Conservation (phyloP, 2,329 filamentous ascomycete species). For the Leptographium radiaticola region DNA sequence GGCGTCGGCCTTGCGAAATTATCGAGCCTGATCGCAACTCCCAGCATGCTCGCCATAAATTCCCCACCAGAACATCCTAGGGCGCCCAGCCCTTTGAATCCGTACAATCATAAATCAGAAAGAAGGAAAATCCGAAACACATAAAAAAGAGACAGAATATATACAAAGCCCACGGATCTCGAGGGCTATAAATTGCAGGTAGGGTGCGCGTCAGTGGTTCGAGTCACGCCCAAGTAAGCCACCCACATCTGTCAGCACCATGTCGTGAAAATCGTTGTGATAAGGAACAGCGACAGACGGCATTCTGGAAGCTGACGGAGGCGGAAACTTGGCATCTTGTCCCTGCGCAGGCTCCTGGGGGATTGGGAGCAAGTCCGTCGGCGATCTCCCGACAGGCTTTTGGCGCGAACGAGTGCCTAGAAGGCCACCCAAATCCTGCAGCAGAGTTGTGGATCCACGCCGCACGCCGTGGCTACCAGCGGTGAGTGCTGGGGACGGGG, state of each 20-base stretch:
- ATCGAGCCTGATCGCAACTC: neutral
- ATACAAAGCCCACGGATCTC: neutral
- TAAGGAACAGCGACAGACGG: neutral
- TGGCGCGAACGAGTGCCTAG: conserved; percentile 24
- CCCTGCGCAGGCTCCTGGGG: conserved; percentile 16
- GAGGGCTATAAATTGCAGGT: neutral
- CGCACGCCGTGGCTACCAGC: conserved; percentile 32
- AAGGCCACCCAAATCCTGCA: conserved; percentile 45
- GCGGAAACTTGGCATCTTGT: neutral
- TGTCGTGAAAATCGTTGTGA: conserved; percentile 1
- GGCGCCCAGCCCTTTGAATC: neutral
- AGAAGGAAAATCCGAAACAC: neutral
- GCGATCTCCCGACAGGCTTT: neutral
- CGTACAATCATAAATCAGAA: neutral
- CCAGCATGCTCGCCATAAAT: neutral
- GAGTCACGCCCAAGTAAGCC: conserved; percentile 6
- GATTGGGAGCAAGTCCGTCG: conserved; percentile 29
- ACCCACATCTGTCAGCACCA: conserved; percentile 10
- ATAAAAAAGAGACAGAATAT: neutral
- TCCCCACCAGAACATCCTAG: neutral
- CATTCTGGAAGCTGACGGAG: neutral
- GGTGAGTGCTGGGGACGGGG: conserved; percentile 25
- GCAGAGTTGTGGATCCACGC: conserved; percentile 41
- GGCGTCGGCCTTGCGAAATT: neutral
- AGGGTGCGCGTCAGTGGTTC: neutral